Percentiles rank a stretch among this genome's conserved stretches.
Evolutionary conservation across 495 filamentous ascomycete genomes (phyloP).

Genomic region (Trichoderma parareesei): DNA sequence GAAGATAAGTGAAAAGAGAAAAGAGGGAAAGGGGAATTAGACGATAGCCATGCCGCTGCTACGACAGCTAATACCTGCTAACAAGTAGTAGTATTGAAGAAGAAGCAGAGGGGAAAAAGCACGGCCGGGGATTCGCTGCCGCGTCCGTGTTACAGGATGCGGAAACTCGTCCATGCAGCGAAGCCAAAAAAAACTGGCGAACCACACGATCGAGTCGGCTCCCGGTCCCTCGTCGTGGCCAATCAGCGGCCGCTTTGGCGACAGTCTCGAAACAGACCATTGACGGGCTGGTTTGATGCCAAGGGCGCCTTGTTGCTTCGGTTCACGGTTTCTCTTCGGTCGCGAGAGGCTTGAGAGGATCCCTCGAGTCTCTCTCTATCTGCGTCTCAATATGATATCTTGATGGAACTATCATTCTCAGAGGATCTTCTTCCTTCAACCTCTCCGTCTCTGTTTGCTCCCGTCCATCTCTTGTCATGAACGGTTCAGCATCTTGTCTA

Average conservation of each 20-base stretch:
- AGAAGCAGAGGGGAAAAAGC: background rate
- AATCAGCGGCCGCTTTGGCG: background rate
- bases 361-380: too few relatives aligned
- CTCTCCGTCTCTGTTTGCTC: too few relatives aligned
- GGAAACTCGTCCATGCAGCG: too few relatives aligned
- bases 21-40: too few relatives aligned
- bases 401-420: too few relatives aligned
- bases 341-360: too few relatives aligned
- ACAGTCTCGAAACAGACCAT: conserved; percentile 8
- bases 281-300: conserved; percentile 2
- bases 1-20: background rate
- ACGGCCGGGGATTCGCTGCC: background rate
- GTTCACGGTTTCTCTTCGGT: background rate
- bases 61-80: too few relatives aligned
- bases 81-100: too few relatives aligned
- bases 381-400: too few relatives aligned
- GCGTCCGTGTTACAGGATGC: background rate
- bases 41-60: too few relatives aligned
- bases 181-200: background rate
- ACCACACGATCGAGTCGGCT: background rate
- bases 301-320: background rate
- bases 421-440: too few relatives aligned
- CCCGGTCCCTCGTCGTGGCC: background rate
- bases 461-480: too few relatives aligned
- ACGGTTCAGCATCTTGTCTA: background rate